Conservation (phyloP, 2,329 filamentous ascomycete genomes). For the Fusarium sp. region DNA sequence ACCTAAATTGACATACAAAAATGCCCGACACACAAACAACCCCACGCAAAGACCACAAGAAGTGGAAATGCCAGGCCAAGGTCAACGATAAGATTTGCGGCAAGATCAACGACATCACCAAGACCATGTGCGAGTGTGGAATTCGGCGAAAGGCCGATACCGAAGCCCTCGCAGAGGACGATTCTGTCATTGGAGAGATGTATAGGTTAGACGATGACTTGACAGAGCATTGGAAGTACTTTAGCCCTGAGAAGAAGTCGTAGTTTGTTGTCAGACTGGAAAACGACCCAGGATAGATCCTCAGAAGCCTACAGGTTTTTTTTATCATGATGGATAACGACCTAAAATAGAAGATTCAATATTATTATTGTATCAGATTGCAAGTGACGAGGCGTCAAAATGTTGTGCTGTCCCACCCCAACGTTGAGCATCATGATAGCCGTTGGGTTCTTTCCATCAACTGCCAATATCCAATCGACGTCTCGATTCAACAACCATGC, state of each 20-base stretch:
- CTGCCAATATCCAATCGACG: neutral
- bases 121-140: neutral
- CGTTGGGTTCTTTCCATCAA: neutral
- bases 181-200: neutral
- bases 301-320: neutral
- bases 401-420: too few relatives aligned
- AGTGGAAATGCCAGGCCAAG: conserved; percentile 13
- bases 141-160: neutral
- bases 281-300: too few relatives aligned
- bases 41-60: conserved; percentile 10
- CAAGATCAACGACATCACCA: neutral
- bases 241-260: neutral
- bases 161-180: neutral
- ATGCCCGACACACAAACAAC: neutral
- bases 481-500: neutral
- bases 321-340: neutral
- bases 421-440: too few relatives aligned
- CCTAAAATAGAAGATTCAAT: too few relatives aligned
- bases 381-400: too few relatives aligned
- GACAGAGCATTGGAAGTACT: conserved; percentile 5
- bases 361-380: too few relatives aligned
- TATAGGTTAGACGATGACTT: neutral
- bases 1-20: neutral
- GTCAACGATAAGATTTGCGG: neutral
- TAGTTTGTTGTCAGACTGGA: neutral